Evolutionary conservation across 2,329 filamentous ascomycete genomes (phyloP).

Genomic region (Pseudopyricularia javanii): DNA sequence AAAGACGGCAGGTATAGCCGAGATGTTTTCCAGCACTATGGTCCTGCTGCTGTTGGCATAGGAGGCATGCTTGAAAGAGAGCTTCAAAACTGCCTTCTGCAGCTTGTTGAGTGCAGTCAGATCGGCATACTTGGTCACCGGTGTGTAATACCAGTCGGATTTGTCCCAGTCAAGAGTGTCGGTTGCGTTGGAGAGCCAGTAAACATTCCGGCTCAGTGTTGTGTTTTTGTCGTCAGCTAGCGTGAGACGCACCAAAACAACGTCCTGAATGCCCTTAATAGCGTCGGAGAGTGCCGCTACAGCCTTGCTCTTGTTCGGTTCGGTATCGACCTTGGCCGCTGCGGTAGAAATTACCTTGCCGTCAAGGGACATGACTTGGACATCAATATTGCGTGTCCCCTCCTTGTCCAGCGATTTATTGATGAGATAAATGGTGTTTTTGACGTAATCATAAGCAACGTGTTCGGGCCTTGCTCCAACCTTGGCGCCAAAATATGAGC

Average conservation of each 20-base stretch:
- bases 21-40: constrained; percentile 37
- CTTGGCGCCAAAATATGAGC: constrained; percentile 48
- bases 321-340: constrained; percentile 16
- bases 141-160: constrained; percentile 48
- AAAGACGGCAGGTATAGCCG: constrained; percentile 43
- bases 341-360: constrained; percentile 27
- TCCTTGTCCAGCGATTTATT: constrained; percentile 32
- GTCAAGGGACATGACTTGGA: constrained; percentile 35
- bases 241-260: constrained; percentile 37
- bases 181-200: constrained; percentile 36
- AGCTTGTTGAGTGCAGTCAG: constrained; percentile 31
- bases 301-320: constrained; percentile 31
- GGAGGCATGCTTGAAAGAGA: constrained; percentile 12
- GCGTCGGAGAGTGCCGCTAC: constrained; percentile 10
- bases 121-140: constrained; percentile 36
- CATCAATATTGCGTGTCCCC: constrained; percentile 27
- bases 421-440: constrained; percentile 34
- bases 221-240: constrained; percentile 17
- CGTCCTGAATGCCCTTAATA: constrained; percentile 18
- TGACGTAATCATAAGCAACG: constrained; percentile 39
- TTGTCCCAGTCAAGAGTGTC: constrained; percentile 43
- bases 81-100: constrained; percentile 21
- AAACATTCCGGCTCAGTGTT: constrained; percentile 42
- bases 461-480: constrained; percentile 36
- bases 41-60: constrained; percentile 5